Evolutionary conservation across 2,329 filamentous ascomycete genomes (phyloP), one percentile per base, ranked within the genome.

Genomic region (Aspergillus sp.): DNA sequence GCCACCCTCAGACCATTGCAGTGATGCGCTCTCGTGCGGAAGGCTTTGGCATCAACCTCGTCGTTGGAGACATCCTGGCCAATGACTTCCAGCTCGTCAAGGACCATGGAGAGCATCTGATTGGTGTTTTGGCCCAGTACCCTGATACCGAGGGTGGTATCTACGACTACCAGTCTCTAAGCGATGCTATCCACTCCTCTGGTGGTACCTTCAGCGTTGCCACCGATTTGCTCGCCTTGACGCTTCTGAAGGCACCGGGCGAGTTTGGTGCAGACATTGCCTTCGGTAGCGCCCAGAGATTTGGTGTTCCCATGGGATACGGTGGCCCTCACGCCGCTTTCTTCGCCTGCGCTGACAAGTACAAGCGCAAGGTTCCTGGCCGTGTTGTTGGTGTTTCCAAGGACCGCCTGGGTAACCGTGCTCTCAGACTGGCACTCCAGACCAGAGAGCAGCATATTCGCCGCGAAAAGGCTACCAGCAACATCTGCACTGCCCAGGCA

Each of bases 311-410:
- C 2, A 86, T 97, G 71, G 93, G 93, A 50, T 96, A 88, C 67
- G 93, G 93, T 68, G 93, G 93, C 19, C 93, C 93, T n/a, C 93
- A 97, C 70, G 93, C 93, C 25, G 93, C 93, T 17, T 98, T 98
- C 84, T 97, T 98, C 73, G 90, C 93, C 19, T 92, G 93, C 55
- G 86, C 86, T 55, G 93, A 97, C 50, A 91, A 93, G 76, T 87
- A 93, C 79, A 97, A 97, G 85, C 85, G 93, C 59, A 96, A 96
- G 79, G 93, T 97, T 62, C 93, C 93, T 4, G 93, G 93, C 44
- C 89, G 93, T 65, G 79, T 97, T 31, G 89, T 98, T 61, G 93
- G 93, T 65, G 83, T 97, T 3, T 96, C 93, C 51, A 96, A 96
- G 76, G 93, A 98, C 71, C 85, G 93, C 55, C 81, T 92, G 5